Conservation (phyloP, 2,329 filamentous ascomycete genomes). For the Epichloe uncinata region DNA sequence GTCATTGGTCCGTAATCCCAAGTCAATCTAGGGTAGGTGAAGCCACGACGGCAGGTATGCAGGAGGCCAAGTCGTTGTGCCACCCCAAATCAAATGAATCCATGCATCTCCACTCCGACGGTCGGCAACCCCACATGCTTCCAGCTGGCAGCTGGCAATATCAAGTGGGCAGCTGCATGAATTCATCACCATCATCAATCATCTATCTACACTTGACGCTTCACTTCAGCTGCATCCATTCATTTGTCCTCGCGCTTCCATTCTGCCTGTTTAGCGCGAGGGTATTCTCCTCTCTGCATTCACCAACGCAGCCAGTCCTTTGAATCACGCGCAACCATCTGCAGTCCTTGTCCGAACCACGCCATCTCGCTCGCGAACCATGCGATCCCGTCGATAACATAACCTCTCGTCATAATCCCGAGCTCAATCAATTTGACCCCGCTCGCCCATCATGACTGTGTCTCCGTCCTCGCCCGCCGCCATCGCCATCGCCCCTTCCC, state of each 20-base stretch:
- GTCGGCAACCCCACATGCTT: conserved; percentile 23
- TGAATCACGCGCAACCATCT: no score
- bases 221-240: not conserved
- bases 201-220: not conserved
- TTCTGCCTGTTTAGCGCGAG: not conserved
- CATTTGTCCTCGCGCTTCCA: not conserved
- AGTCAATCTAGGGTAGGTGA: no score
- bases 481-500: conserved; percentile 12
- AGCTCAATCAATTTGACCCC: not conserved
- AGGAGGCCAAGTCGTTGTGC: no score
- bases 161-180: conserved; percentile 2
- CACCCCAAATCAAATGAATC: no score
- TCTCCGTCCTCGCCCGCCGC: not conserved
- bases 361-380: not conserved
- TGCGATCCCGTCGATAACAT: not conserved
- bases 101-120: no score
- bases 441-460: not conserved
- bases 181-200: not conserved
- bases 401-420: no score
- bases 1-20: no score
- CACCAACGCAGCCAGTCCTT: no score
- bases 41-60: no score
- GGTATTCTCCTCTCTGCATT: no score
- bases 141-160: not conserved
- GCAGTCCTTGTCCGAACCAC: no score